These are phyloP conservation scores for Phlebiopsis flavidoalba DNA, from an alignment of 768 basidiomycete species.

Conservation along the genomic window DNA sequence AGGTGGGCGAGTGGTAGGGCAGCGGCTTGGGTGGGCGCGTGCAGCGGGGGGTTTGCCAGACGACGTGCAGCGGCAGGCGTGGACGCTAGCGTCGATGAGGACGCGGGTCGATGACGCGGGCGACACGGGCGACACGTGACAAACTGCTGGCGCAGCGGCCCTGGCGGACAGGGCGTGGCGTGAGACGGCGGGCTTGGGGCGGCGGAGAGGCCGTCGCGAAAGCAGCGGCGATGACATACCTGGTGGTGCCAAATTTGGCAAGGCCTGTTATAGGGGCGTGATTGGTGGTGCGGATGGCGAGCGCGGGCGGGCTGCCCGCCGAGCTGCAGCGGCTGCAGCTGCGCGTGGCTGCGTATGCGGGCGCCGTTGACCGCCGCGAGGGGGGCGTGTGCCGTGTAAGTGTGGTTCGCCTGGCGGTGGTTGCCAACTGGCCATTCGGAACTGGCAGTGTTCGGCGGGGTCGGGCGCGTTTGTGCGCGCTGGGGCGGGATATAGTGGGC, in stretches of 20 bases:
- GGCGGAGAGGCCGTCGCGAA: background rate
- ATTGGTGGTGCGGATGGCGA: background rate
- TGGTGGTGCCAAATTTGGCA: background rate
- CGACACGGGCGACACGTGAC: background rate
- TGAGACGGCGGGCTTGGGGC: background rate
- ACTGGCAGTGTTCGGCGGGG: background rate
- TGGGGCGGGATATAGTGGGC: background rate
- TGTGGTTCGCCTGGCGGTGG: too few relatives aligned
- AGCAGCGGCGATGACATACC: background rate
- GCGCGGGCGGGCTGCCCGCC: background rate
- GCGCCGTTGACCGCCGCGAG: background rate
- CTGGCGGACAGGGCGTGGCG: background rate
- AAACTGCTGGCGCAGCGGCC: too few relatives aligned
- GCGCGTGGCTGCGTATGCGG: background rate
- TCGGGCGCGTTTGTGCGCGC: background rate
- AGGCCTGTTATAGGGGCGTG: background rate
- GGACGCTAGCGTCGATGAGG: too few relatives aligned
- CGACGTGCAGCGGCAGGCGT: constrained; percentile 17
- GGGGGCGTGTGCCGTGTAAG: background rate
- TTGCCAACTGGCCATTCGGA: too few relatives aligned
- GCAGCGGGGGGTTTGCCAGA: constrained; percentile 22
- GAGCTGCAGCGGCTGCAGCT: background rate
- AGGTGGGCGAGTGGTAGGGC: constrained; percentile 64
- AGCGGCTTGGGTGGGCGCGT: constrained; percentile 63
- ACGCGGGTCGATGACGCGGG: background rate